These are phyloP conservation scores for Chionographis japonica DNA, from an alignment of 106 monocot genomes.

Conservation along the genomic window DNA sequence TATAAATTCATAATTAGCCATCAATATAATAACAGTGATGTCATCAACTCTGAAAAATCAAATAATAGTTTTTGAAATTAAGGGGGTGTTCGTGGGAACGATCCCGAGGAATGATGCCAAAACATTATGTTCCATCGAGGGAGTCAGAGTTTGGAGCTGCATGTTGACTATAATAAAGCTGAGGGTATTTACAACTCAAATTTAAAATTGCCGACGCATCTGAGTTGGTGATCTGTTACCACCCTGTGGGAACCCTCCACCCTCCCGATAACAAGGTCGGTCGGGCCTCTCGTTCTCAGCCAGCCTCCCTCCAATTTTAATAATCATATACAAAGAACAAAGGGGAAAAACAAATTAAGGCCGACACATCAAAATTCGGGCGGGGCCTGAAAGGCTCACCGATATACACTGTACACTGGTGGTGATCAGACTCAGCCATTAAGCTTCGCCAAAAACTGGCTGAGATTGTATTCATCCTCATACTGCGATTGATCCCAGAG, in stretches of 20 bases:
- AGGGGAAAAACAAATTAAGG: constrained; percentile 3
- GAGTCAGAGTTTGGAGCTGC: no score
- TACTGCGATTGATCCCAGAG: constrained; percentile 97
- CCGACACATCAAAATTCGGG: constrained; percentile 47
- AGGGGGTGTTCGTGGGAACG: no score
- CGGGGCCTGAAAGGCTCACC: constrained; percentile 4
- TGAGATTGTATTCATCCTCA: constrained; percentile 74
- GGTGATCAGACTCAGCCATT: constrained; percentile 35
- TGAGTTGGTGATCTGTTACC: not conserved
- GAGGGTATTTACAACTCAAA: constrained; percentile 17
- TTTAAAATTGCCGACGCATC: constrained; percentile 10
- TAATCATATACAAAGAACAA: constrained; percentile 14
- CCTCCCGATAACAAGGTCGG: constrained; percentile 12
- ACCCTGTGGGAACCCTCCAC: not conserved
- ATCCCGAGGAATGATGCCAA: no score
- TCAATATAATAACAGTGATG: no score
- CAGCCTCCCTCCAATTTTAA: constrained; percentile 15
- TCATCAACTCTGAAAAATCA: no score
- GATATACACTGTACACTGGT: constrained; percentile 48
- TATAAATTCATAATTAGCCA: no score
- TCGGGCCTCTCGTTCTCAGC: constrained; percentile 29
- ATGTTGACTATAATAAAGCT: no score
- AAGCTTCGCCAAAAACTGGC: constrained; percentile 67
- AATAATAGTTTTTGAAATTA: no score
- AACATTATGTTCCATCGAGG: no score